Conservation (phyloP, 1,284 basidiomycete species). For the Filobasidium uniguttulatum region DNA sequence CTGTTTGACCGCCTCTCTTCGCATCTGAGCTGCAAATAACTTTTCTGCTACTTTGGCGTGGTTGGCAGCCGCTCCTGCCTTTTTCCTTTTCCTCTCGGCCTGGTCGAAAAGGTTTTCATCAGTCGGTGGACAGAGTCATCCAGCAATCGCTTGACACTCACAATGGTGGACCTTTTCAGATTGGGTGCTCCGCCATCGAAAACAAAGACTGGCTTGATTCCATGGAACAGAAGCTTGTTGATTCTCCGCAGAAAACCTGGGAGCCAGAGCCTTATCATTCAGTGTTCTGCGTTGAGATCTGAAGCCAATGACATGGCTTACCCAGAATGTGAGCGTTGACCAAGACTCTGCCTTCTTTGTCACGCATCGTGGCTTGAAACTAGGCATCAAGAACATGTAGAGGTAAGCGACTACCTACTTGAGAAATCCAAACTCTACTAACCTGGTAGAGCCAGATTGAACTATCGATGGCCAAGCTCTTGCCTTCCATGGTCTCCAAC, state of each 20-base stretch:
- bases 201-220: slow-evolving; percentile 92
- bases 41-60: slow-evolving; percentile 77
- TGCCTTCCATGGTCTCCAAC: slow-evolving; percentile 80
- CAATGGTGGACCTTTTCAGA: slow-evolving; percentile 75
- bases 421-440: background rate
- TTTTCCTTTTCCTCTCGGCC: slow-evolving; percentile 75
- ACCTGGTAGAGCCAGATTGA: slow-evolving; percentile 90
- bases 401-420: background rate
- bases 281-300: background rate
- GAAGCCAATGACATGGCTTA: slow-evolving; percentile 12
- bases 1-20: slow-evolving; percentile 73
- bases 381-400: slow-evolving; percentile 36
- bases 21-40: slow-evolving; percentile 83
- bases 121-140: background rate
- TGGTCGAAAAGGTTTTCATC: slow-evolving; percentile 27
- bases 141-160: slow-evolving; percentile 36
- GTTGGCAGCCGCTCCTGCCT: slow-evolving; percentile 68
- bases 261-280: no score
- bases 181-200: slow-evolving; percentile 89
- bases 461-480: slow-evolving; percentile 87
- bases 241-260: slow-evolving; percentile 69
- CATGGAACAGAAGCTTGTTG: slow-evolving; percentile 87
- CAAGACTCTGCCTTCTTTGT: slow-evolving; percentile 81
- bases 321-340: slow-evolving; percentile 92
- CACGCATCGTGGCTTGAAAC: slow-evolving; percentile 97